phyloP scores from a whole-genome alignment of 2,329 filamentous ascomycete species.

The Massarina eburnea region DNA sequence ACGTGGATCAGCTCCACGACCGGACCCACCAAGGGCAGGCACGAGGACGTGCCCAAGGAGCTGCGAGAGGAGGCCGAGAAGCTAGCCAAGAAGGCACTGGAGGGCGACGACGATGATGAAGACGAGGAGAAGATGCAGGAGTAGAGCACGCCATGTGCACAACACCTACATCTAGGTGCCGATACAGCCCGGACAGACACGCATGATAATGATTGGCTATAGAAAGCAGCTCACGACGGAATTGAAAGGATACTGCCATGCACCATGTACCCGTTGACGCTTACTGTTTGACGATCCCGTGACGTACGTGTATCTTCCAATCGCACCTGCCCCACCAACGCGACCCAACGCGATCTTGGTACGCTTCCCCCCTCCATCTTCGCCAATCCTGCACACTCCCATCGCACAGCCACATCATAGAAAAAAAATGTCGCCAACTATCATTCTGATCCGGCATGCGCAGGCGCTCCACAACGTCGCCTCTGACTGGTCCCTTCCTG shows the following conservation, averaged over 20 bases:
- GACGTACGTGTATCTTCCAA: too few relatives aligned
- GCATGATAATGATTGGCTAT: slow-evolving; percentile 29
- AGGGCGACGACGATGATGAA: slow-evolving; percentile 80
- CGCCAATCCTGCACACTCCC: not conserved
- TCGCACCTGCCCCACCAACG: not conserved
- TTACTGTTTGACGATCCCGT: too few relatives aligned
- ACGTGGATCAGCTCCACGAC: slow-evolving; percentile 88
- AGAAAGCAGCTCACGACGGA: not conserved
- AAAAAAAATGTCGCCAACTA: slow-evolving; percentile 45
- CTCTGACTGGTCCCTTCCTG: slow-evolving; percentile 44
- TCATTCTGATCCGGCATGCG: slow-evolving; percentile 50
- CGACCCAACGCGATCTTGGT: not conserved
- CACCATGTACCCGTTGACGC: too few relatives aligned
- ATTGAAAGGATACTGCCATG: too few relatives aligned
- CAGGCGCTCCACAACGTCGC: slow-evolving; percentile 50
- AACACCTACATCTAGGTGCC: slow-evolving; percentile 18
- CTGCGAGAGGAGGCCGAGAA: slow-evolving; percentile 89
- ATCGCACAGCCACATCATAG: not conserved
- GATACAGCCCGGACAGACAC: slow-evolving; percentile 30
- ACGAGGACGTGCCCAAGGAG: slow-evolving; percentile 90
- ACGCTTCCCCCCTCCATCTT: not conserved
- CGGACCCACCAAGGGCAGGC: slow-evolving; percentile 88
- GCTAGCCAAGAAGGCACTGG: slow-evolving; percentile 85
- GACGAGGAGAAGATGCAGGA: slow-evolving; percentile 93
- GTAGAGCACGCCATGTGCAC: slow-evolving; percentile 48